phyloP scores from a whole-genome alignment of 23 red algal species.

The Agarophyton chilense region DNA sequence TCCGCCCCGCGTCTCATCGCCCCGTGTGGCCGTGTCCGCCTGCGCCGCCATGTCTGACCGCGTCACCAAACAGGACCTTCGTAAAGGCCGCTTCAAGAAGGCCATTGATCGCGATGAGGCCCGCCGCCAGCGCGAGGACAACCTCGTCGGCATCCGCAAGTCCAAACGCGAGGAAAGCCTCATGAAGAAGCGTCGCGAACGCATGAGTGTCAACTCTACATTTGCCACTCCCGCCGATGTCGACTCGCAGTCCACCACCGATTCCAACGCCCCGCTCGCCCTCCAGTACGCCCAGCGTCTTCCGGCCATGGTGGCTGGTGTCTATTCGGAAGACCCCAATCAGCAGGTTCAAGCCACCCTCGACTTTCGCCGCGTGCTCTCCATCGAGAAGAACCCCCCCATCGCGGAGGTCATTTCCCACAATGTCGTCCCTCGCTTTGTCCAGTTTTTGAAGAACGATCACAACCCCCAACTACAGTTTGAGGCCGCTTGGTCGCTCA shows the following conservation, averaged over 20 bases:
- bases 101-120: slow-evolving; percentile 91
- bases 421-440: slow-evolving; percentile 86
- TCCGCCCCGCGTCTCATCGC: no score
- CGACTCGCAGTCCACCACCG: slow-evolving; percentile 25
- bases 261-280: slow-evolving; percentile 38
- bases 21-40: background rate
- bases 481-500: slow-evolving; percentile 93
- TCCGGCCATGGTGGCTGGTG: slow-evolving; percentile 77
- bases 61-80: slow-evolving; percentile 75
- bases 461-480: slow-evolving; percentile 90
- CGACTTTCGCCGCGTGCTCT: slow-evolving; percentile 92
- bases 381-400: slow-evolving; percentile 93
- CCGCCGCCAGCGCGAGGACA: slow-evolving; percentile 89
- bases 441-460: slow-evolving; percentile 84
- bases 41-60: slow-evolving; percentile 65
- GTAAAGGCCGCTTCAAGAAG: slow-evolving; percentile 86
- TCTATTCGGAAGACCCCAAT: slow-evolving; percentile 60
- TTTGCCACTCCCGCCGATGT: background rate
- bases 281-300: slow-evolving; percentile 27
- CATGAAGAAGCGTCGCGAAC: slow-evolving; percentile 98
- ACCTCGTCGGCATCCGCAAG: slow-evolving; percentile 90
- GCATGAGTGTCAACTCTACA: slow-evolving; percentile 25
- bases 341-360: slow-evolving; percentile 75
- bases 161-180: slow-evolving; percentile 94
- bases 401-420: slow-evolving; percentile 89